These are phyloP conservation scores for Veloboletus limbatus DNA, from an alignment of 1,284 basidiomycete species.

Conservation along the genomic window DNA sequence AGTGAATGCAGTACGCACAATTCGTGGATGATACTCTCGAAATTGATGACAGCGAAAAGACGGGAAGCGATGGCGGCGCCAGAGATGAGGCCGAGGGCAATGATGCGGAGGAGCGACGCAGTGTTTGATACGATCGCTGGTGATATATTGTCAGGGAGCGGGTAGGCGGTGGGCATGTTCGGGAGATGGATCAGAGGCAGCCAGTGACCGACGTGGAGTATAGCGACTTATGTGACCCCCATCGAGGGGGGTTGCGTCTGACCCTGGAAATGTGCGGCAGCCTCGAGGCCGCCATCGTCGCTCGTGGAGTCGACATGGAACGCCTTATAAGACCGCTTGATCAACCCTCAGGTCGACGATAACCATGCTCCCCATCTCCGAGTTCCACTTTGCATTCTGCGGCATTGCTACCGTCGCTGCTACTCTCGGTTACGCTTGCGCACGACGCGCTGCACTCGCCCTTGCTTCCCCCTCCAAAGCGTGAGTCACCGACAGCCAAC, in stretches of 20 bases:
- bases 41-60: constrained; percentile 96
- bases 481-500: constrained; percentile 32
- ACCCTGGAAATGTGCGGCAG: too few species aligned
- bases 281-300: constrained; percentile 38
- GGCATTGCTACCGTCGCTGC: constrained; percentile 58
- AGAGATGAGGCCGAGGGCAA: constrained; percentile 85
- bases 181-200: too few species aligned
- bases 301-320: too few species aligned
- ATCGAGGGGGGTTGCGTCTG: constrained; percentile 8
- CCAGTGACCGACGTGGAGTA: constrained; percentile 18
- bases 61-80: constrained; percentile 93
- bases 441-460: constrained; percentile 37
- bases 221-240: constrained; percentile 9
- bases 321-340: constrained; percentile 34
- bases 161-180: constrained; percentile 68
- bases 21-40: constrained; percentile 99
- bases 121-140: constrained; percentile 76
- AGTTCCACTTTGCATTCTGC: constrained; percentile 48
- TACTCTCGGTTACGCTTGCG: constrained; percentile 53
- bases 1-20: constrained; percentile 62
- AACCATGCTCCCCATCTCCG: constrained; percentile 30
- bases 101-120: constrained; percentile 79
- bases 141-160: constrained; percentile 67
- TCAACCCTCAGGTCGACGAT: constrained; percentile 23
- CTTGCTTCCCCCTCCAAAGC: constrained; percentile 22